Evolutionary conservation across 805 yeast species (phyloP), one percentile per base, ranked within the genome.

Genomic region (Yarrowia deformans): DNA sequence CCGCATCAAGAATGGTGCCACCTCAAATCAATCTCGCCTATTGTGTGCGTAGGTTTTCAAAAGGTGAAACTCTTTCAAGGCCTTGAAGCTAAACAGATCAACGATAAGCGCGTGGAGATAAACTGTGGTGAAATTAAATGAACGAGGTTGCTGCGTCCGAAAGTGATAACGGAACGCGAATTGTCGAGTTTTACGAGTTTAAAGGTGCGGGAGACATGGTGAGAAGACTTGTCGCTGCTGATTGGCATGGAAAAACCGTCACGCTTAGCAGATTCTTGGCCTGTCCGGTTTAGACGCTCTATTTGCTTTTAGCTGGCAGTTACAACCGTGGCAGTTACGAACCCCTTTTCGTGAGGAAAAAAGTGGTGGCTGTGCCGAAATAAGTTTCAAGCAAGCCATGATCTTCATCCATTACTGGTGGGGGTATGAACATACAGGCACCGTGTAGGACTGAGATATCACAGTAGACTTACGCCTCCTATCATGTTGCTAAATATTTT

Each of bases 41-140:
- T 37, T 35, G 58, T n/a, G 29, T 35, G 42, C n/a, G 43, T 54
- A 54, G 29, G 35, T 54, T 54, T 54, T 37, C 8, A 8, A 54
- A 54, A 34, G 14, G 13, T 5, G 39, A 52, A 52, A 54, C 60
- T 54, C 23, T 54, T 8, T n/a, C 39, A 2, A 35, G 19, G n/a
- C 34, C 58, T 18, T 14, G 16, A 19, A 37, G 55, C 16, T 50
- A 29, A 50, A 50, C 39, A 23, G 29, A 34, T 32, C 29, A 54
- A 37, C 34, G 58, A 52, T 52, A 54, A 54, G 45, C 60, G 60
- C 16, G 43, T 54, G 45, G 49, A 45, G 23, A n/a, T 23, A 29
- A 40, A 2, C 12, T 43, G 19, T 43, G 46, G 13, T 34, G 55
- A 29, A 49, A 49, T 49, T 49, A 34, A 35, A 34, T 18, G 19